Conservation (phyloP, 1,284 basidiomycete species). For the Trametes hirsuta region DNA sequence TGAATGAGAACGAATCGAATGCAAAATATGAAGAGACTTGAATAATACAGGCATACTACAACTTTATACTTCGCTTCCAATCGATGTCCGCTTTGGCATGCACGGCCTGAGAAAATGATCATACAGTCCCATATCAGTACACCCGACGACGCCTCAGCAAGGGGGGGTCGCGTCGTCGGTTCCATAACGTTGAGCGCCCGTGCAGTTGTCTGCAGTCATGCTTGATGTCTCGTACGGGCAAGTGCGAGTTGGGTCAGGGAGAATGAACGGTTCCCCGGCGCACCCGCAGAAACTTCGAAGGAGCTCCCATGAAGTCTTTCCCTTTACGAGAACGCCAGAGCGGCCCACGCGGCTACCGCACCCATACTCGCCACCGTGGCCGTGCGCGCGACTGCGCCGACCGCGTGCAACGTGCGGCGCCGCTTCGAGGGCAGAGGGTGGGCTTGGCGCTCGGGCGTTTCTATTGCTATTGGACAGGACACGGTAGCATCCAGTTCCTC, state of each 20-base stretch:
- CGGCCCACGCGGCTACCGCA: slow-evolving; percentile 69
- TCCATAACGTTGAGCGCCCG: neutral
- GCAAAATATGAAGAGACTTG: too few relatives aligned
- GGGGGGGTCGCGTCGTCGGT: neutral
- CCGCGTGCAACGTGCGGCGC: slow-evolving; percentile 49
- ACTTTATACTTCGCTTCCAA: too few relatives aligned
- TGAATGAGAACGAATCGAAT: too few relatives aligned
- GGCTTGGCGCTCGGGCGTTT: neutral
- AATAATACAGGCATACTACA: too few relatives aligned
- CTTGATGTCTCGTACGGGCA: neutral
- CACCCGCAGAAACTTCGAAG: neutral
- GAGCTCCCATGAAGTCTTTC: neutral
- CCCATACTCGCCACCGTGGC: slow-evolving; percentile 62
- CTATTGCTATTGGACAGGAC: neutral
- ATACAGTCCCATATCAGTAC: neutral
- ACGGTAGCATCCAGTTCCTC: neutral
- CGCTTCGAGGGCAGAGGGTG: slow-evolving; percentile 35
- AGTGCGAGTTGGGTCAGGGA: neutral
- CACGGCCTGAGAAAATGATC: neutral
- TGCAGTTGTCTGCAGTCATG: neutral
- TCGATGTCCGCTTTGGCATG: too few relatives aligned
- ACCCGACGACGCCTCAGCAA: neutral
- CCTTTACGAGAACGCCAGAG: slow-evolving; percentile 53
- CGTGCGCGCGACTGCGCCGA: slow-evolving; percentile 51
- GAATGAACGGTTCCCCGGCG: too few relatives aligned